Conservation (phyloP, 768 basidiomycete genomes). For the Mycena epipterygia region DNA sequence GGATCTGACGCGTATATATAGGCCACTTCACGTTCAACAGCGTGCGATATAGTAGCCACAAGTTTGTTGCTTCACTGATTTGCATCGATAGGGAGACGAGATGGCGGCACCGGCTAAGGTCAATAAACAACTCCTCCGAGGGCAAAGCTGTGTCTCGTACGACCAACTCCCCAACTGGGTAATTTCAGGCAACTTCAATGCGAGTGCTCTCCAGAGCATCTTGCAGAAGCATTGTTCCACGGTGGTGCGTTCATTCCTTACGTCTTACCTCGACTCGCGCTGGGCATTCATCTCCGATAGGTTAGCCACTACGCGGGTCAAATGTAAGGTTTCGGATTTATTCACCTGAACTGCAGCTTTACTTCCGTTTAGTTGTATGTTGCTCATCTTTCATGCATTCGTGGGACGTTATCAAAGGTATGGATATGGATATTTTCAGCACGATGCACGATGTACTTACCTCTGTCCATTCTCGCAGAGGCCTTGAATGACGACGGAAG, state of each 20-base stretch:
- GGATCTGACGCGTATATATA: not conserved
- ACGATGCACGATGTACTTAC: too few relatives aligned
- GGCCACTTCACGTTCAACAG: constrained; percentile 55
- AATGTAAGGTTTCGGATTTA: constrained; percentile 50
- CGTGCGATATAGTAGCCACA: constrained; percentile 20
- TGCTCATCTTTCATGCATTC: not conserved
- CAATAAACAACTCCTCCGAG: constrained; percentile 62
- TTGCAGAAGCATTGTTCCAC: constrained; percentile 63
- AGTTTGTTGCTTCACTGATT: not conserved
- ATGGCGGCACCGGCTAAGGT: constrained; percentile 57
- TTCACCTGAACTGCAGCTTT: not conserved
- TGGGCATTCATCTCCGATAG: not conserved
- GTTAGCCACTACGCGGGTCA: constrained; percentile 63
- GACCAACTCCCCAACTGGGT: constrained; percentile 68
- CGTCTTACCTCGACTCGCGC: too few relatives aligned
- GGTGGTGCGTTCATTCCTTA: constrained; percentile 47
- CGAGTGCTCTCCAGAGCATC: constrained; percentile 55
- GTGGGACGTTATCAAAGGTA: constrained; percentile 58
- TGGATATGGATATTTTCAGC: not conserved
- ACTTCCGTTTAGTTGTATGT: constrained; percentile 48
- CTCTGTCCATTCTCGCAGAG: constrained; percentile 39
- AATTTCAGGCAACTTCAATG: constrained; percentile 51
- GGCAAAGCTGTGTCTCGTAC: constrained; percentile 63
- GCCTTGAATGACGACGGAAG: constrained; percentile 64
- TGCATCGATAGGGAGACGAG: not conserved